phyloP scores from a whole-genome alignment of 805 yeast species.

The Candida tibetensis region DNA sequence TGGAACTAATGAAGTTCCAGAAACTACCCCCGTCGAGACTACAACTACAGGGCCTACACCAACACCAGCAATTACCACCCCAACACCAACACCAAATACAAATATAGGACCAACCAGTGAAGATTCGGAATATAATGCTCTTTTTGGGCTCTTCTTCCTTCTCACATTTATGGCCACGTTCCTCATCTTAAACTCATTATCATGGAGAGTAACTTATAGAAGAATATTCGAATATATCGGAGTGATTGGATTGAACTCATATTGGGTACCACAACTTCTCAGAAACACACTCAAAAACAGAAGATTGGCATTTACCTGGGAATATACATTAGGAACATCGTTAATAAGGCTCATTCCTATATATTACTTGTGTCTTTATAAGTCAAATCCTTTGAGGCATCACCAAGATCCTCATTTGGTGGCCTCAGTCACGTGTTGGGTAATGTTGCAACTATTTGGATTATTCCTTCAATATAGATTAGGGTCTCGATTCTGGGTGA shows the following conservation, averaged over 20 bases:
- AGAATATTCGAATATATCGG: conserved; percentile 54
- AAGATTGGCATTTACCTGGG: conserved; percentile 63
- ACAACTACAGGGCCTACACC: conserved; percentile 42
- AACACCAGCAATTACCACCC: conserved; percentile 9
- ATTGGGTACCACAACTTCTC: conserved; percentile 86
- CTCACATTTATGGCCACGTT: conserved; percentile 42
- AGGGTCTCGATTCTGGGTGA: conserved; percentile 84
- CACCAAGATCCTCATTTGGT: conserved; percentile 56
- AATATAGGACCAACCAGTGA: conserved; percentile 16
- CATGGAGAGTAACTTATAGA: conserved; percentile 64
- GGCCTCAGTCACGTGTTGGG: conserved; percentile 49
- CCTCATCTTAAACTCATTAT: conserved; percentile 47
- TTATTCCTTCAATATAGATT: conserved; percentile 61
- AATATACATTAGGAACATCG: conserved; percentile 69
- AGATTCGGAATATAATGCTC: conserved; percentile 21
- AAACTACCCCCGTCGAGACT: conserved; percentile 40
- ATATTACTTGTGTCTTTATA: conserved; percentile 52
- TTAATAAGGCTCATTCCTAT: conserved; percentile 63
- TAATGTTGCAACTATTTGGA: conserved; percentile 54
- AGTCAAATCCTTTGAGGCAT: conserved; percentile 67
- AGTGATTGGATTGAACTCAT: conserved; percentile 57
- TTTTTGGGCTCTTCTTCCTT: conserved; percentile 26
- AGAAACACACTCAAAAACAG: conserved; percentile 73
- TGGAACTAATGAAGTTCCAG: conserved; percentile 11
- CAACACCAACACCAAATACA: conserved; percentile 9